A percentile compares a stretch with the other conserved stretches of the same genome.
phyloP scores from a whole-genome alignment of 2,329 filamentous ascomycete genomes.

The Penicillium oxalicum region DNA sequence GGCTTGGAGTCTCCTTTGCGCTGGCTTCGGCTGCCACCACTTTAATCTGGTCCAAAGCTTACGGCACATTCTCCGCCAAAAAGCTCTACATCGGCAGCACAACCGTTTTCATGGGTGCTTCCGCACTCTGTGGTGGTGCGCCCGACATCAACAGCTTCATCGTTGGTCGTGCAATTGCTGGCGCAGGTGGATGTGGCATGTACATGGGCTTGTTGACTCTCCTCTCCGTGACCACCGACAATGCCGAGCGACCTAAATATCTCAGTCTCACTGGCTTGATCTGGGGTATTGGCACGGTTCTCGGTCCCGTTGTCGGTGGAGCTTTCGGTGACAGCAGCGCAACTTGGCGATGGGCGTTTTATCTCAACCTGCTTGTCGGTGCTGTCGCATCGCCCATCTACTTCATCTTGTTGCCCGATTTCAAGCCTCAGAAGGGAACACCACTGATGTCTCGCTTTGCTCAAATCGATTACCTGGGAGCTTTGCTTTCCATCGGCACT shows the following conservation, averaged over 20 bases:
- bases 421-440: conserved; percentile 19
- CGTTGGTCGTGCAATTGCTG: conserved; percentile 33
- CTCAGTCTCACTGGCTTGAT: conserved; percentile 29
- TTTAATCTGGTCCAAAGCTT: conserved; percentile 36
- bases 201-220: conserved; percentile 30
- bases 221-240: conserved; percentile 13
- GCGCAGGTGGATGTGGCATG: conserved; percentile 32
- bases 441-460: conserved; percentile 19
- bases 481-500: conserved; percentile 40
- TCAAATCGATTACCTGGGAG: conserved; percentile 45
- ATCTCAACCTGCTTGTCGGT: conserved; percentile 51
- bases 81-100: conserved; percentile 32
- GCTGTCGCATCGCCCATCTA: conserved; percentile 41
- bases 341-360: conserved; percentile 43
- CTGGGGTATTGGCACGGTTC: conserved; percentile 18
- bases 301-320: conserved; percentile 38
- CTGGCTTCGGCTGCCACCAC: conserved; percentile 39
- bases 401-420: conserved; percentile 39
- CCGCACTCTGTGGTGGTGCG: conserved; percentile 41
- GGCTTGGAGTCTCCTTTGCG: conserved; percentile 41
- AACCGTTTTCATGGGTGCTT: conserved; percentile 27
- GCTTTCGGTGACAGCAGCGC: conserved; percentile 25
- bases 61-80: conserved; percentile 43
- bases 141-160: conserved; percentile 45
- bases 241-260: conserved; percentile 26